These are phyloP conservation scores for Ophiosphaerella herpotricha DNA, from an alignment of 2,329 filamentous ascomycete species.

Conservation along the genomic window DNA sequence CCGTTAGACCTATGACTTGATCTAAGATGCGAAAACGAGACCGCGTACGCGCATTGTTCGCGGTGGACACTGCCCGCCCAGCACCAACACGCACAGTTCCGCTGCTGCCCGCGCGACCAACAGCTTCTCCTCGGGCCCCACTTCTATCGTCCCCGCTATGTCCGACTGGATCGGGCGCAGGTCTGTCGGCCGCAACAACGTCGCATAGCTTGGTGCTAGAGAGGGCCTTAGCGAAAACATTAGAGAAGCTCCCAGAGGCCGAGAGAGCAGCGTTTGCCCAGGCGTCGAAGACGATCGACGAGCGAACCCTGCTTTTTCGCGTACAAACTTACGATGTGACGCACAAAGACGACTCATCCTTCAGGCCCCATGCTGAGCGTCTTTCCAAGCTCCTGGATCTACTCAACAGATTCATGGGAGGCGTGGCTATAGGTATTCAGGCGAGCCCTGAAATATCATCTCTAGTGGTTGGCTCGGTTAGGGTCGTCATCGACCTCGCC, in stretches of 20 bases:
- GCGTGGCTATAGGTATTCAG: slow-evolving; percentile 10
- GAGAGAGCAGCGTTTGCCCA: slow-evolving; percentile 19
- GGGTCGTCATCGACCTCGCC: slow-evolving; percentile 23
- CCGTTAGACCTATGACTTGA: no score
- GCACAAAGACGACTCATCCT: slow-evolving; percentile 18
- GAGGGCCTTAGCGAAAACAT: slow-evolving; percentile 8
- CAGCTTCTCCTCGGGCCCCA: background rate
- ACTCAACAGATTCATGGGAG: slow-evolving; percentile 23
- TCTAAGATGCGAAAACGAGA: no score
- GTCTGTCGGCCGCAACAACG: background rate
- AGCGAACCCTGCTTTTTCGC: slow-evolving; percentile 10
- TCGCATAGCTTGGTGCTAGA: slow-evolving; percentile 6
- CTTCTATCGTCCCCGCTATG: no score
- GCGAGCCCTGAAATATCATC: slow-evolving; percentile 20
- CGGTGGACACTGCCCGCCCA: no score
- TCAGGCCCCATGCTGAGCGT: slow-evolving; percentile 19
- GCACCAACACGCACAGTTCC: no score
- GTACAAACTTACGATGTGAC: slow-evolving; percentile 12
- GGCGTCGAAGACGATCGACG: slow-evolving; percentile 8
- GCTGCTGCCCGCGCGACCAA: background rate
- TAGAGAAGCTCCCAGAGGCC: slow-evolving; percentile 13
- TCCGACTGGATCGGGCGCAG: no score
- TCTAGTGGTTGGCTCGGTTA: slow-evolving; percentile 21
- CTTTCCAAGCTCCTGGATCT: slow-evolving; percentile 11
- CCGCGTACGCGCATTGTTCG: no score